phyloP scores from a whole-genome alignment of 768 basidiomycete genomes.

The Pholiota microspora region DNA sequence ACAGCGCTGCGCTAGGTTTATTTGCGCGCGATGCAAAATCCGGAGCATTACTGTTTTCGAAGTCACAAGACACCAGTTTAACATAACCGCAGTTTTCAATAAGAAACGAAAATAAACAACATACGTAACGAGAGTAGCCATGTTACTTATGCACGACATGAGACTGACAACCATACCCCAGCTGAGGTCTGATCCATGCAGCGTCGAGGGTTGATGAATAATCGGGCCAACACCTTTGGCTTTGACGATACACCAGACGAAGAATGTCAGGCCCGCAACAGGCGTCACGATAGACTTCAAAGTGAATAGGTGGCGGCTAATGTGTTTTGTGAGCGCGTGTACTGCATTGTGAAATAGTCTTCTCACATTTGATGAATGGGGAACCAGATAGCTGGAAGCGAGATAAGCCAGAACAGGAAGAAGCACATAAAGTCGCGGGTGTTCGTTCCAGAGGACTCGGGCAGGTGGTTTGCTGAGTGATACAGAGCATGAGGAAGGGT shows the following conservation, averaged over 20 bases:
- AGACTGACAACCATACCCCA: constrained; percentile 76
- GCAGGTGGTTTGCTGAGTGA: constrained; percentile 61
- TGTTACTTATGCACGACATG: constrained; percentile 80
- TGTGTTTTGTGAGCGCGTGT: constrained; percentile 5
- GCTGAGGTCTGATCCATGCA: constrained; percentile 65
- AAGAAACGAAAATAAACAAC: constrained; percentile 17
- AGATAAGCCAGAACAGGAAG: constrained; percentile 85
- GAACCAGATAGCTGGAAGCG: constrained; percentile 78
- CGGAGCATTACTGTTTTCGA: constrained; percentile 57
- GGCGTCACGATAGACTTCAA: constrained; percentile 75
- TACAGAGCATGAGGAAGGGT: constrained; percentile 7
- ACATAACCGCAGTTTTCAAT: not conserved
- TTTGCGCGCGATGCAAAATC: constrained; percentile 69
- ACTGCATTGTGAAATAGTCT: constrained; percentile 22
- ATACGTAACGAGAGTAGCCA: constrained; percentile 71
- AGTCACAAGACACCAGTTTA: constrained; percentile 10
- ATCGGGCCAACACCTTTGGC: constrained; percentile 79
- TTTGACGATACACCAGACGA: constrained; percentile 76
- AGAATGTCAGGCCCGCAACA: constrained; percentile 66
- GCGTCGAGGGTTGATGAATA: constrained; percentile 56
- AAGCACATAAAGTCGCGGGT: constrained; percentile 79
- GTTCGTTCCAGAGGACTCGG: constrained; percentile 70
- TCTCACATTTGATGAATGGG: constrained; percentile 75
- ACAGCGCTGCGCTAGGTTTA: constrained; percentile 54
- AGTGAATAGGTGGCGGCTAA: constrained; percentile 75